Evolutionary conservation across 2,329 filamentous ascomycete genomes (phyloP).

Genomic region (Pezicula rhizophila): DNA sequence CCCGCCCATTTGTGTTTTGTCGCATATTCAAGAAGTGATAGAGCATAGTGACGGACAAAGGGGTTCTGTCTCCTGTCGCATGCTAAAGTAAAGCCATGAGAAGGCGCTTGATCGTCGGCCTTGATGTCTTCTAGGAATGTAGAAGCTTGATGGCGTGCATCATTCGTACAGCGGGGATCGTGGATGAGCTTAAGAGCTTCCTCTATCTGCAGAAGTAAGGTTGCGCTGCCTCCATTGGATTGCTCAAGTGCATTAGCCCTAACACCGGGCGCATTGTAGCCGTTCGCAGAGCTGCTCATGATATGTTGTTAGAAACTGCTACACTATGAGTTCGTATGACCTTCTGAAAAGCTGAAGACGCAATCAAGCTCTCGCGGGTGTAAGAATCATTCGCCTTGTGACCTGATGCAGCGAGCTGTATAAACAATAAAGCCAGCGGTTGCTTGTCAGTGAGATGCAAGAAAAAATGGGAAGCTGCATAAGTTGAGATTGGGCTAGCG

Average conservation of each 20-base stretch:
- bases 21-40: slow-evolving; percentile 85
- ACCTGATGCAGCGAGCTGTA: too few species aligned
- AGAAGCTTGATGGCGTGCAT: slow-evolving; percentile 75
- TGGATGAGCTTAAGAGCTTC: slow-evolving; percentile 86
- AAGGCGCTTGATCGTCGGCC: slow-evolving; percentile 68
- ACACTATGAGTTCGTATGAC: background rate
- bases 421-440: too few species aligned
- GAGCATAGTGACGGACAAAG: slow-evolving; percentile 85
- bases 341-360: background rate
- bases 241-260: slow-evolving; percentile 17
- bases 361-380: background rate
- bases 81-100: slow-evolving; percentile 79
- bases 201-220: slow-evolving; percentile 62
- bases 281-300: slow-evolving; percentile 16
- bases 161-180: slow-evolving; percentile 72
- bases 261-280: slow-evolving; percentile 7
- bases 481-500: too few species aligned
- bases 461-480: too few species aligned
- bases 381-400: too few species aligned
- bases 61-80: slow-evolving; percentile 68
- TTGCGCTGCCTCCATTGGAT: slow-evolving; percentile 33
- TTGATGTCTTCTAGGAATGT: slow-evolving; percentile 83
- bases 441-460: too few species aligned
- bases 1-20: slow-evolving; percentile 80
- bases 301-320: background rate